Percentiles rank a stretch among this genome's conserved stretches.
phyloP scores from a whole-genome alignment of 805 yeast genomes.

The Schwanniomyces polymorphus region DNA sequence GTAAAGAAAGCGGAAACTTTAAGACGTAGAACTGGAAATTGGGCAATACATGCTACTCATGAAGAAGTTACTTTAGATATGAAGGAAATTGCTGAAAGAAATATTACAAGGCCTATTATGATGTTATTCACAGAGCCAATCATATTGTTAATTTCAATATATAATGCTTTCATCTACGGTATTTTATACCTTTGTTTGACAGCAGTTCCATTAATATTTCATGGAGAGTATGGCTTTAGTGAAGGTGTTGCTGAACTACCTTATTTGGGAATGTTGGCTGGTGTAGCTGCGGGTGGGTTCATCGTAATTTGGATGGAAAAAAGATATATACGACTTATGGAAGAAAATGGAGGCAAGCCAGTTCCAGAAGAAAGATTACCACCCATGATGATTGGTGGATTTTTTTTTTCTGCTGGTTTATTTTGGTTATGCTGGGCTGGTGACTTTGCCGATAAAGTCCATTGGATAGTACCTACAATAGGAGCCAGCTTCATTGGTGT shows the following conservation, averaged over 20 bases:
- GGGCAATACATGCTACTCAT: conserved; percentile 37
- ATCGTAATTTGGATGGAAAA: conserved; percentile 23
- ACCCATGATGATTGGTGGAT: too few relatives aligned
- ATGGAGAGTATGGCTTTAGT: conserved; percentile 29
- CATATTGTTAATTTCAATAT: conserved; percentile 30
- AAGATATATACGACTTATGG: conserved; percentile 26
- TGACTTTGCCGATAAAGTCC: conserved; percentile 65
- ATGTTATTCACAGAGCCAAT: conserved; percentile 24
- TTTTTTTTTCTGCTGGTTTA: conserved; percentile 72
- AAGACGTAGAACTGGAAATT: conserved; percentile 34
- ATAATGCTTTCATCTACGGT: conserved; percentile 46
- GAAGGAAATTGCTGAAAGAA: conserved; percentile 14
- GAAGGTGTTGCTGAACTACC: conserved; percentile 25
- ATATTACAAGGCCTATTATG: conserved; percentile 22
- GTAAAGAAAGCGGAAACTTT: conserved; percentile 15
- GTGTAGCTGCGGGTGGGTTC: conserved; percentile 33
- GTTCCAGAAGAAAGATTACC: conserved; percentile 81
- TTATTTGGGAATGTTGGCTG: conserved; percentile 35
- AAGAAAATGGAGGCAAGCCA: conserved; percentile 39
- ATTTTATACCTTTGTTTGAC: conserved; percentile 42
- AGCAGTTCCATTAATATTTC: conserved; percentile 41
- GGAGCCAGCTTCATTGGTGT: conserved; percentile 36
- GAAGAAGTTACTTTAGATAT: conserved; percentile 24
- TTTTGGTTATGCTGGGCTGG: conserved; percentile 84
- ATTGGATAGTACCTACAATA: conserved; percentile 61